Evolutionary conservation across 192 early-diverging fungal genomes (phyloP).

Genomic region (Coemansia sp.): DNA sequence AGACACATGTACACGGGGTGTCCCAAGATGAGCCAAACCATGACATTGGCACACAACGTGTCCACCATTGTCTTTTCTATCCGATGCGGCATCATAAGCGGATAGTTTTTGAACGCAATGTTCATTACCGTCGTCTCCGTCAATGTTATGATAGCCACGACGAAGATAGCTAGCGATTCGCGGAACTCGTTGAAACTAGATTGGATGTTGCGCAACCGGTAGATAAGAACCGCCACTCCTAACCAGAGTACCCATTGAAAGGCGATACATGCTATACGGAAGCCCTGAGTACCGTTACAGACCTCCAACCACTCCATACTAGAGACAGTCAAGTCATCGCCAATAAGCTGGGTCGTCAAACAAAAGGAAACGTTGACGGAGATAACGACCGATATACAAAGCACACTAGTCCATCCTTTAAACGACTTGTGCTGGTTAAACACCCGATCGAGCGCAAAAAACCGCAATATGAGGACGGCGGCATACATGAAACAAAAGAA

Average conservation of each 20-base stretch:
- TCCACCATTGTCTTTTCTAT: constrained; percentile 47
- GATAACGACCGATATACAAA: constrained; percentile 7
- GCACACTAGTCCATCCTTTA: constrained; percentile 10
- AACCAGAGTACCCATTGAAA: constrained; percentile 47
- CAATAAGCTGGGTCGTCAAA: constrained; percentile 31
- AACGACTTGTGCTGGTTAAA: constrained; percentile 55
- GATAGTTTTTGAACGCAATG: constrained; percentile 29
- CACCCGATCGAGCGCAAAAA: constrained; percentile 50
- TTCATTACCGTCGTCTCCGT: constrained; percentile 40
- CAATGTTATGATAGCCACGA: constrained; percentile 29
- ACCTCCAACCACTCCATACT: constrained; percentile 11
- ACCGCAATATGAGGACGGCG: constrained; percentile 36
- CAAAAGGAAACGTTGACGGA: constrained; percentile 18
- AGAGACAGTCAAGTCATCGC: constrained; percentile 14
- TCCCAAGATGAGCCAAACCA: constrained; percentile 42
- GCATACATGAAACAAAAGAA: constrained; percentile 38
- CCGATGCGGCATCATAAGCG: constrained; percentile 29
- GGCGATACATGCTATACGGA: constrained; percentile 26
- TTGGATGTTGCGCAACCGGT: constrained; percentile 52
- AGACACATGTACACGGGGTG: constrained; percentile 45
- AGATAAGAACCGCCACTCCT: constrained; percentile 36
- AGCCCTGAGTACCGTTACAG: constrained; percentile 26
- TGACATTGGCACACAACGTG: constrained; percentile 24
- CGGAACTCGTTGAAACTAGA: constrained; percentile 55
- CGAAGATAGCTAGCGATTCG: constrained; percentile 45